Evolutionary conservation across 2,329 filamentous ascomycete genomes (phyloP).

Genomic region (Paramyrothecium roridum): DNA sequence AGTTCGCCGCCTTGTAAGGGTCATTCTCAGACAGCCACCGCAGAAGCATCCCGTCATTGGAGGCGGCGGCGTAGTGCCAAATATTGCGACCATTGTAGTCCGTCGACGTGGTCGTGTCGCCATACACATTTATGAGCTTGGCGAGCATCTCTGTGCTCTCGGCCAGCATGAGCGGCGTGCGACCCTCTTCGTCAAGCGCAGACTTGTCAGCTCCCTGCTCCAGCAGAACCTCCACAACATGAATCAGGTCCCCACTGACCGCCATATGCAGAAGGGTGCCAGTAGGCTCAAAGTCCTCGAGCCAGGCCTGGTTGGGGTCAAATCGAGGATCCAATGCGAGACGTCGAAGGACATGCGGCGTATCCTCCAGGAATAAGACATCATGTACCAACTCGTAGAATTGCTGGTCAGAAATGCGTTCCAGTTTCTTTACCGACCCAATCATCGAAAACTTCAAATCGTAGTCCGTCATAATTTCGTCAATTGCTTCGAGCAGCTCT

Average conservation of each 20-base stretch:
- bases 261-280: constrained; percentile 29
- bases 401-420: constrained; percentile 9
- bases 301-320: constrained; percentile 17
- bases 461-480: constrained; percentile 9
- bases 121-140: constrained; percentile 19
- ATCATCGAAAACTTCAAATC: constrained; percentile 11
- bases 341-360: constrained; percentile 16
- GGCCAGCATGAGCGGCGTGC: constrained; percentile 31
- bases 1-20: constrained; percentile 19
- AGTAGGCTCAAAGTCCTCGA: constrained; percentile 4
- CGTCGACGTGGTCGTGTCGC: constrained; percentile 20
- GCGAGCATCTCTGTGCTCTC: constrained; percentile 21
- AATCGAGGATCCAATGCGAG: constrained; percentile 25
- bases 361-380: constrained; percentile 20
- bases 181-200: constrained; percentile 19
- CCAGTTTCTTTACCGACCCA: constrained; percentile 3
- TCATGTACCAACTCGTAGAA: constrained; percentile 17
- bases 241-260: constrained; percentile 16
- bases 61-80: constrained; percentile 34
- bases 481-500: constrained; percentile 9
- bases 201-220: constrained; percentile 21
- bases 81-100: constrained; percentile 29
- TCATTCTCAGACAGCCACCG: constrained; percentile 26
- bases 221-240: constrained; percentile 23
- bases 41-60: constrained; percentile 23